A percentile compares a stretch with the other conserved stretches of the same genome.
phyloP scores from a whole-genome alignment of 2,329 filamentous ascomycete genomes.

The Alternaria postmessia region DNA sequence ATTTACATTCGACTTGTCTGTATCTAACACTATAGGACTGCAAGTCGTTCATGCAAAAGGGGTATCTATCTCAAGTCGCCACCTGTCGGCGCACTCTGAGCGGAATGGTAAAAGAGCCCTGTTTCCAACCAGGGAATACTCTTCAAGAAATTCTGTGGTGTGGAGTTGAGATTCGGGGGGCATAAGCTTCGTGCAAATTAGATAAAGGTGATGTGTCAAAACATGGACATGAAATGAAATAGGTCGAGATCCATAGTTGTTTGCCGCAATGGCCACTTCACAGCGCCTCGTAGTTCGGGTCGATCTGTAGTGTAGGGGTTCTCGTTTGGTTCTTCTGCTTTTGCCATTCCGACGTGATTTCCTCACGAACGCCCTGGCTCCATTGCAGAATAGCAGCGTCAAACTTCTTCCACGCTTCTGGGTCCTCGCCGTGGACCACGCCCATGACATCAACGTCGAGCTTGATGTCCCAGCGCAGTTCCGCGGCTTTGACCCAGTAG shows the following conservation, averaged over 20 bases:
- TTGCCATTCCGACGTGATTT: constrained; percentile 78
- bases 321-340: constrained; percentile 50
- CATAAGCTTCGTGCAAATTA: constrained; percentile 35
- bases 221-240: constrained; percentile 41
- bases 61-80: constrained; percentile 34
- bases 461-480: constrained; percentile 89
- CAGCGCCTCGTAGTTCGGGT: constrained; percentile 43
- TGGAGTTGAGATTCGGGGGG: constrained; percentile 21
- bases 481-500: constrained; percentile 95
- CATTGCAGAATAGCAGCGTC: constrained; percentile 84
- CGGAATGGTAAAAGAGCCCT: constrained; percentile 13
- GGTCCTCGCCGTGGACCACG: constrained; percentile 77
- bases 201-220: constrained; percentile 22
- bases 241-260: constrained; percentile 11
- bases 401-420: constrained; percentile 79
- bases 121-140: constrained; percentile 17
- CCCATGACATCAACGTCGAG: constrained; percentile 86
- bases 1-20: constrained; percentile 16
- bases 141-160: constrained; percentile 8
- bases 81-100: constrained; percentile 17
- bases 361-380: constrained; percentile 82
- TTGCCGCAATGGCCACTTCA: constrained; percentile 23
- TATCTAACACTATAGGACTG: constrained; percentile 24
- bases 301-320: constrained; percentile 51
- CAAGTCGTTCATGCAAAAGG: constrained; percentile 28